Percentiles rank a stretch among this genome's conserved stretches.
These are phyloP conservation scores for Pleodorina starrii DNA, from an alignment of 139 green algal species.

Conservation along the genomic window DNA sequence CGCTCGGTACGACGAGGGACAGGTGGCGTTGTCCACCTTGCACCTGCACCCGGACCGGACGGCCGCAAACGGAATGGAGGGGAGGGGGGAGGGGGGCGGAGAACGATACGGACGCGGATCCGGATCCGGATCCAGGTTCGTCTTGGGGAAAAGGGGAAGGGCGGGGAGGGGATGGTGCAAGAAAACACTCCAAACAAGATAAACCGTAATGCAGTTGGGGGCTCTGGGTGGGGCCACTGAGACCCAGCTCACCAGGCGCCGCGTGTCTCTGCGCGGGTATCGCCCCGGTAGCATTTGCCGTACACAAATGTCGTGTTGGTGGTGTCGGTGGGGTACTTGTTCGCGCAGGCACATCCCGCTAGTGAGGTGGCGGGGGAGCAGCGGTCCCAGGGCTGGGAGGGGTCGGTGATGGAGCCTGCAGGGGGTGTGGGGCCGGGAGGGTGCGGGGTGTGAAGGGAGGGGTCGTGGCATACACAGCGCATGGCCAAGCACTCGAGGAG, in stretches of 20 bases:
- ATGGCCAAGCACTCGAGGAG: no score
- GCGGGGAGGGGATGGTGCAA: not conserved
- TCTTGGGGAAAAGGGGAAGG: not conserved
- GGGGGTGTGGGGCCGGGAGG: not conserved
- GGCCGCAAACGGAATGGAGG: not conserved
- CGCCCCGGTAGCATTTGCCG: constrained; percentile 28
- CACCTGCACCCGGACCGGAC: no score
- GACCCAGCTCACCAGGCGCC: constrained; percentile 54
- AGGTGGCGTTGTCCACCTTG: constrained; percentile 46
- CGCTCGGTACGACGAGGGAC: constrained; percentile 43
- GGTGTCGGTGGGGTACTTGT: constrained; percentile 41
- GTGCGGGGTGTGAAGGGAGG: no score
- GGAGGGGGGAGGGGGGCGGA: not conserved
- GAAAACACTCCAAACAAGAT: not conserved
- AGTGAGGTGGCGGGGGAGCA: constrained; percentile 42
- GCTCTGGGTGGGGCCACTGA: not conserved
- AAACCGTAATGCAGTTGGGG: not conserved
- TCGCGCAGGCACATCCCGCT: constrained; percentile 57
- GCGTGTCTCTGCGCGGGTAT: not conserved
- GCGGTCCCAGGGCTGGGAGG: constrained; percentile 38
- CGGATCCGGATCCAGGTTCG: not conserved
- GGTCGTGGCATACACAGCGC: no score
- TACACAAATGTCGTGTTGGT: not conserved
- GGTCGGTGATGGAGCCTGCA: constrained; percentile 1
- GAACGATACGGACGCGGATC: not conserved